Base-by-base conservation (phyloP, 163 green algal species). In the Chlamydomonas reinhardtii region DNA sequence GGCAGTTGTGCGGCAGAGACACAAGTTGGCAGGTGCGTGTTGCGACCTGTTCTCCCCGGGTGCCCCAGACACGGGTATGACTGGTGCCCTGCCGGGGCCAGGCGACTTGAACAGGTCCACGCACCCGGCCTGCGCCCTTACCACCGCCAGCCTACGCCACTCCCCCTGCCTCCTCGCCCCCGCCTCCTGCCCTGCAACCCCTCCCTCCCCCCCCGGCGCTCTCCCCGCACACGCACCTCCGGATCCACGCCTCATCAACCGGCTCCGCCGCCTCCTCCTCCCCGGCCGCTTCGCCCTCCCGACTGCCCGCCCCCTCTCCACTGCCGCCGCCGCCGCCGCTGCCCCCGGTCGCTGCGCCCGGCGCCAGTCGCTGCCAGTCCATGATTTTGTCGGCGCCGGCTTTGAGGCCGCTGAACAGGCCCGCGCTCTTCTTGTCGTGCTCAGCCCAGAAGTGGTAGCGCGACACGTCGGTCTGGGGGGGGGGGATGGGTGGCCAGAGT, bases 361-460 rank as follows among this genome's bases (percentile, higher is more conserved):
- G 48, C 48, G 48, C 48, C 48, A 56, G 48, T 9, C 48, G 48
- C 69, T 32, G 59, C 70, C 70, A 71, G 6, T 35, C 37, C 29
- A 31, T 37, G 11, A 77, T 25, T n/a, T 56, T 66, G 5, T 61
- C 27, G 0, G 81, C 35, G 37, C n/a, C 78, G 27, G 34, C 39
- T 25, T 54, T 22, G 29, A 75, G 64, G 31, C 80, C 80, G 3
- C 19, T 56, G 48, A 56, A 56, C 6, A 56, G 48, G 48, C 48
- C 48, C 48, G 48, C 48, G 48, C 48, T 56, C 48, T 56, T 66
- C 61, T 87, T 87, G 72, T 82, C 82, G n/a, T 37, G 31, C 72
- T 87, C 82, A 4, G 82, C 82, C 82, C 82, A 87, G 39, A 87
- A 87, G 39, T 87, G 82, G 72, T 73, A 87, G 20, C 82, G 82